phyloP scores from a whole-genome alignment of 2,329 filamentous ascomycete genomes.

The Fusarium verticillioides region DNA sequence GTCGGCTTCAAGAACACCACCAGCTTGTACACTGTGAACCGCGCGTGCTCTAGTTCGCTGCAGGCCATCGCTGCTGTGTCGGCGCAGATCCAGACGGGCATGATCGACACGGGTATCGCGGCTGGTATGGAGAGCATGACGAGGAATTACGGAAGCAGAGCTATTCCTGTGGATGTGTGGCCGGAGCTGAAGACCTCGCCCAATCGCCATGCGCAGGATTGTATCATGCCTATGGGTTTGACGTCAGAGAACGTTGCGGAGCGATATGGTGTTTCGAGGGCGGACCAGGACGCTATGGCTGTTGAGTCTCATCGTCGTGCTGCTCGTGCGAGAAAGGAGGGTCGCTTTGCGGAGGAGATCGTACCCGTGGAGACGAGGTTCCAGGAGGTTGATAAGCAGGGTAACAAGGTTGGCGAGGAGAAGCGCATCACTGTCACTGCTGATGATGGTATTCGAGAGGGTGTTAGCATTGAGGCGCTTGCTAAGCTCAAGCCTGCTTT shows the following conservation, averaged over 20 bases:
- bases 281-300: constrained; percentile 87
- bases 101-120: constrained; percentile 79
- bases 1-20: constrained; percentile 79
- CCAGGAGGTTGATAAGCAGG: constrained; percentile 72
- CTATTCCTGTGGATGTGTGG: constrained; percentile 88
- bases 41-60: constrained; percentile 83
- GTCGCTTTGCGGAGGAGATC: constrained; percentile 81
- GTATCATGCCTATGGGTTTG: constrained; percentile 93
- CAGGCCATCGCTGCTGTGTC: constrained; percentile 81
- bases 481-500: constrained; percentile 88
- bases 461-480: constrained; percentile 75
- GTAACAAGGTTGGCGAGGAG: constrained; percentile 62
- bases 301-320: constrained; percentile 80
- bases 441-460: constrained; percentile 85
- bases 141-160: constrained; percentile 83
- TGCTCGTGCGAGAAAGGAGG: constrained; percentile 72
- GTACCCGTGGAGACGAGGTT: constrained; percentile 80
- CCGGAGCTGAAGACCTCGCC: constrained; percentile 72
- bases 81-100: constrained; percentile 78
- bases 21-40: constrained; percentile 86
- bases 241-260: constrained; percentile 89
- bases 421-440: constrained; percentile 74
- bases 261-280: constrained; percentile 77
- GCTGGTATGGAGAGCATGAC: constrained; percentile 98
- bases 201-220: constrained; percentile 79